Evolutionary conservation across 177 flowering plant species (phyloP).

Genomic region (Vitis hybrid): DNA sequence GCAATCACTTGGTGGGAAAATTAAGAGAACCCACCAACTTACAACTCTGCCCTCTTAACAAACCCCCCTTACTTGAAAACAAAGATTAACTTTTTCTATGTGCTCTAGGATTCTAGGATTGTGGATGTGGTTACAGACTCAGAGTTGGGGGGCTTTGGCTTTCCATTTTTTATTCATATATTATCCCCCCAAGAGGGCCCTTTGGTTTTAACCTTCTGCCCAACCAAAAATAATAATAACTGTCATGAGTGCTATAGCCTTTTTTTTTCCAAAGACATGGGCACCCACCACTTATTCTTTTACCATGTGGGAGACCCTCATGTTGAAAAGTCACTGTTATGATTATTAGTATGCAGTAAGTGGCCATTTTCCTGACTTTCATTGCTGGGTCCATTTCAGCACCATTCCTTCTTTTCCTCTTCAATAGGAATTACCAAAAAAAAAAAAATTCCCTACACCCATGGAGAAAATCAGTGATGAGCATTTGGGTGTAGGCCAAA

Average conservation of each 20-base stretch:
- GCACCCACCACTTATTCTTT: conserved; percentile 5
- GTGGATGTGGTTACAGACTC: background rate
- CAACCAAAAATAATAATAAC: conserved; percentile 12
- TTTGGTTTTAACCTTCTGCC: conserved; percentile 2
- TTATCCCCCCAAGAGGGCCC: background rate
- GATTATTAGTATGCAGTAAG: background rate
- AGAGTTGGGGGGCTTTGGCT: conserved; percentile 12
- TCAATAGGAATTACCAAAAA: background rate
- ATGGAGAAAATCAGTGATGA: too few species aligned
- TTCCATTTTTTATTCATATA: conserved; percentile 10
- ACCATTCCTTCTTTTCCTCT: background rate
- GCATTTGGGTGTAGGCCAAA: too few species aligned
- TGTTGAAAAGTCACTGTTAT: conserved; percentile 2
- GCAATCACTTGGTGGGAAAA: background rate
- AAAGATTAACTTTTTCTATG: conserved; percentile 9
- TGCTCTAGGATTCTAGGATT: background rate
- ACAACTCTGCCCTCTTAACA: conserved; percentile 15
- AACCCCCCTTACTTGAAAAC: conserved; percentile 16
- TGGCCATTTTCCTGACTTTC: background rate
- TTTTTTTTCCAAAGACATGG: conserved; percentile 9
- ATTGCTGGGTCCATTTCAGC: background rate
- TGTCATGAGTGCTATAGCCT: conserved; percentile 11
- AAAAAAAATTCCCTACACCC: too few species aligned
- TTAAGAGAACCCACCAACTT: conserved; percentile 1
- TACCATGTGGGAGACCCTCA: background rate